Conservation (phyloP, 2,329 filamentous ascomycete species). For the Diplodia intermedia region DNA sequence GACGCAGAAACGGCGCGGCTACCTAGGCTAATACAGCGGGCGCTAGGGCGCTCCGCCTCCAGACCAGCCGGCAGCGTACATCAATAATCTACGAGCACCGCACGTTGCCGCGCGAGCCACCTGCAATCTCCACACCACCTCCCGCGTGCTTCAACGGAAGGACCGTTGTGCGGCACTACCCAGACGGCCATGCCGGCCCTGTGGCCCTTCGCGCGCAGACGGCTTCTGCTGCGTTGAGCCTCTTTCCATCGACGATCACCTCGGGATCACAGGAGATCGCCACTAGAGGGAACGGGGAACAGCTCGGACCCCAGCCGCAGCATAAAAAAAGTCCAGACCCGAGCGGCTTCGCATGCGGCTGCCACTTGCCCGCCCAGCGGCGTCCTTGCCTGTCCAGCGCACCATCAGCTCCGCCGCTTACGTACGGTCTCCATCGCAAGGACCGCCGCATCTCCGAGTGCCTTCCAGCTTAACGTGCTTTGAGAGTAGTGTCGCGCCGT, state of each 20-base stretch:
- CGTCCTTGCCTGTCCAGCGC: not conserved
- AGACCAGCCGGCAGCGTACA: constrained; percentile 9
- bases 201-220: no score
- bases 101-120: not conserved
- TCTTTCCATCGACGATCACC: constrained; percentile 21
- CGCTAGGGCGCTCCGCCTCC: constrained; percentile 5
- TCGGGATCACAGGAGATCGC: constrained; percentile 1
- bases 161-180: constrained; percentile 22
- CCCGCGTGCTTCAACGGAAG: not conserved
- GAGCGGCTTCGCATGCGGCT: constrained; percentile 2
- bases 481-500: not conserved
- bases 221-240: not conserved
- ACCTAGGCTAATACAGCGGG: constrained; percentile 17
- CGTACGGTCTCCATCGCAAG: not conserved
- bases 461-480: not conserved
- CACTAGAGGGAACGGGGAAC: constrained; percentile 21
- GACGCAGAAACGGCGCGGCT: constrained; percentile 14
- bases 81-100: no score
- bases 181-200: constrained; percentile 4
- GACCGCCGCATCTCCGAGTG: not conserved
- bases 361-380: not conserved
- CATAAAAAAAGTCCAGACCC: not conserved
- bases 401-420: not conserved
- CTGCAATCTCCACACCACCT: constrained; percentile 6
- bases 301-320: not conserved